Percentiles rank a stretch among this genome's conserved stretches.
phyloP scores from a whole-genome alignment of 106 monocot genomes.

The Cymbidium sinense region DNA sequence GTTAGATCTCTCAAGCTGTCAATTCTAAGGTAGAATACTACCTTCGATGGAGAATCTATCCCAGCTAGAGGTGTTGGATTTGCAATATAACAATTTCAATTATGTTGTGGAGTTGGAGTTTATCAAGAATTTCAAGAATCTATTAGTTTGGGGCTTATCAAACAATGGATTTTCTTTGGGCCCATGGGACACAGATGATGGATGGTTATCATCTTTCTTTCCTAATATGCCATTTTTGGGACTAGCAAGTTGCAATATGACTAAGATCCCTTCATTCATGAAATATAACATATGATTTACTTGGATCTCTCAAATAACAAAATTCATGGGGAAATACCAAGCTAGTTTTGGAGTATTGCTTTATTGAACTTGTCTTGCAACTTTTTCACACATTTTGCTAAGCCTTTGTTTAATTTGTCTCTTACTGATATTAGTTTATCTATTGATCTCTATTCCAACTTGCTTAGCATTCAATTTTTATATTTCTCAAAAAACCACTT shows the following conservation, averaged over 20 bases:
- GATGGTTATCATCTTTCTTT: slow-evolving; percentile 2
- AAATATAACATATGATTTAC: slow-evolving; percentile 14
- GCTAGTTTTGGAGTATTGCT: slow-evolving; percentile 43
- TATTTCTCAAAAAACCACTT: too few species aligned
- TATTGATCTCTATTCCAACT: slow-evolving; percentile 59
- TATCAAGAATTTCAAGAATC: slow-evolving; percentile 27
- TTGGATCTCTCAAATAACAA: too few species aligned
- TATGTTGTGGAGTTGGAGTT: slow-evolving; percentile 28
- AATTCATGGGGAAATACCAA: slow-evolving; percentile 48
- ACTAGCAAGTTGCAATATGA: too few species aligned
- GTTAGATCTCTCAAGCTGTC: slow-evolving; percentile 21
- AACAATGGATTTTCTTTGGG: background rate
- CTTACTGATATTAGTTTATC: too few species aligned
- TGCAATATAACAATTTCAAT: slow-evolving; percentile 39
- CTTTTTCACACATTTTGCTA: too few species aligned
- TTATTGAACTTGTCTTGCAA: slow-evolving; percentile 53
- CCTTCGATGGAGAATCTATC: slow-evolving; percentile 26
- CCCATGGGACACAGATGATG: background rate
- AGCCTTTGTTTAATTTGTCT: too few species aligned
- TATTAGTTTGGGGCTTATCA: slow-evolving; percentile 40
- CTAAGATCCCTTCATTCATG: slow-evolving; percentile 32
- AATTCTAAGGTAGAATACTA: slow-evolving; percentile 41
- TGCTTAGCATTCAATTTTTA: background rate
- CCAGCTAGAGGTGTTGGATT: slow-evolving; percentile 35
- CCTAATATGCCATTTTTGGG: slow-evolving; percentile 14